Evolutionary conservation across 257 asterid species (phyloP).

Genomic region (Fraxinus cuspidata): DNA sequence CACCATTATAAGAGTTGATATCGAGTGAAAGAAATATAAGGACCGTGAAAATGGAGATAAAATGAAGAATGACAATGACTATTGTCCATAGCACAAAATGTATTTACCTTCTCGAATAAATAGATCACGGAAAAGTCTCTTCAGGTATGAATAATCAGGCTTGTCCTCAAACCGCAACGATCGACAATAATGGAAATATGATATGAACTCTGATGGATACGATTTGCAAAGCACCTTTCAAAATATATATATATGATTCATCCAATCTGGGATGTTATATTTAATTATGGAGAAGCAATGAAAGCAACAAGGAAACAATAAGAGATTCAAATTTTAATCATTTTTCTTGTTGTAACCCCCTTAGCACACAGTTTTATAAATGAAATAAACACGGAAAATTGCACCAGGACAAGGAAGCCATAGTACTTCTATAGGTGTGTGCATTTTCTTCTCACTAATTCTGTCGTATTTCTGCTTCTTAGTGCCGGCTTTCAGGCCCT

Average conservation of each 20-base stretch:
- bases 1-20: background rate
- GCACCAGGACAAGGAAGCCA: background rate
- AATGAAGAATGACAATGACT: background rate
- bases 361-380: background rate
- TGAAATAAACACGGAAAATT: background rate
- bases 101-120: conserved; percentile 53
- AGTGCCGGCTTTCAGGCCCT: conserved; percentile 59
- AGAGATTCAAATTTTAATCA: too few relatives aligned
- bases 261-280: background rate
- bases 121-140: conserved; percentile 54
- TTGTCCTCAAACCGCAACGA: conserved; percentile 59
- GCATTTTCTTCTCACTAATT: conserved; percentile 63
- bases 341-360: background rate
- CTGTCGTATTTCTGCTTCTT: conserved; percentile 59
- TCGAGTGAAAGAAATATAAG: background rate
- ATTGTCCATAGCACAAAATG: background rate
- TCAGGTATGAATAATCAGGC: conserved; percentile 60
- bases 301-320: background rate
- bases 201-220: conserved; percentile 50
- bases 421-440: conserved; percentile 52
- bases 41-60: background rate
- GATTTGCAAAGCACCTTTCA: conserved; percentile 53
- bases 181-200: conserved; percentile 54
- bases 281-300: background rate
- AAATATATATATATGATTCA: background rate